Percentiles rank a stretch among this genome's conserved stretches.
phyloP scores from a whole-genome alignment of 2,329 filamentous ascomycete genomes.

The Claviceps pazoutovae region DNA sequence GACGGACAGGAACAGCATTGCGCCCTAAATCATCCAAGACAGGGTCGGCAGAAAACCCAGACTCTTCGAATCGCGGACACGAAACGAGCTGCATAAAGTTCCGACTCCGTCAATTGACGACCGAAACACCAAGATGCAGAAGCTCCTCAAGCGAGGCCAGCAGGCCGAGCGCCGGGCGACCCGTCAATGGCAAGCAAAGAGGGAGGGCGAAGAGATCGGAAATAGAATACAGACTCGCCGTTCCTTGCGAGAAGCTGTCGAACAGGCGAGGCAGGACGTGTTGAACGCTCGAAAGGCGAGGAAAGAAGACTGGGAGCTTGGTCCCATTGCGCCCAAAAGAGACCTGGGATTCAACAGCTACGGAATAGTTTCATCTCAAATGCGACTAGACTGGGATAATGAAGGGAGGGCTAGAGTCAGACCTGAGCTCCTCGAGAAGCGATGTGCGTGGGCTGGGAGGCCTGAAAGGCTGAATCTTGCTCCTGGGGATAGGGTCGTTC shows the following conservation, averaged over 20 bases:
- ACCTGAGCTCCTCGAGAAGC: slow-evolving; percentile 24
- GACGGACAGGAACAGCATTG: background rate
- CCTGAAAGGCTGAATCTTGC: slow-evolving; percentile 46
- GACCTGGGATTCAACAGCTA: slow-evolving; percentile 52
- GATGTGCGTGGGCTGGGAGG: slow-evolving; percentile 42
- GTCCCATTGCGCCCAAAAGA: slow-evolving; percentile 62
- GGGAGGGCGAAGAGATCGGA: slow-evolving; percentile 18
- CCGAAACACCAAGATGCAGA: slow-evolving; percentile 42
- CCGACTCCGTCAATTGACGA: background rate
- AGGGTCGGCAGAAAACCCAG: background rate
- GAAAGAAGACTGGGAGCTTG: slow-evolving; percentile 65
- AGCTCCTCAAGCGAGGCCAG: slow-evolving; percentile 50
- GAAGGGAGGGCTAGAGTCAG: slow-evolving; percentile 16
- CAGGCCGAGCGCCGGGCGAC: slow-evolving; percentile 52
- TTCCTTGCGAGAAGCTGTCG: slow-evolving; percentile 16
- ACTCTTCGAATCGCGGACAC: background rate
- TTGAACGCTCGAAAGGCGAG: slow-evolving; percentile 35
- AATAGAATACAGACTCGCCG: slow-evolving; percentile 18
- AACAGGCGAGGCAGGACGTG: slow-evolving; percentile 22
- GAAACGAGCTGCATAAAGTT: background rate
- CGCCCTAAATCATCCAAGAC: background rate
- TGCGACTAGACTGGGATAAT: slow-evolving; percentile 23
- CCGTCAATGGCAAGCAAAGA: slow-evolving; percentile 29
- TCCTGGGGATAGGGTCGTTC: slow-evolving; percentile 64
- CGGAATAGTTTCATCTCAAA: slow-evolving; percentile 35